These are phyloP conservation scores for Sphagnurus paluster DNA, from an alignment of 1,284 basidiomycete species.

Conservation along the genomic window DNA sequence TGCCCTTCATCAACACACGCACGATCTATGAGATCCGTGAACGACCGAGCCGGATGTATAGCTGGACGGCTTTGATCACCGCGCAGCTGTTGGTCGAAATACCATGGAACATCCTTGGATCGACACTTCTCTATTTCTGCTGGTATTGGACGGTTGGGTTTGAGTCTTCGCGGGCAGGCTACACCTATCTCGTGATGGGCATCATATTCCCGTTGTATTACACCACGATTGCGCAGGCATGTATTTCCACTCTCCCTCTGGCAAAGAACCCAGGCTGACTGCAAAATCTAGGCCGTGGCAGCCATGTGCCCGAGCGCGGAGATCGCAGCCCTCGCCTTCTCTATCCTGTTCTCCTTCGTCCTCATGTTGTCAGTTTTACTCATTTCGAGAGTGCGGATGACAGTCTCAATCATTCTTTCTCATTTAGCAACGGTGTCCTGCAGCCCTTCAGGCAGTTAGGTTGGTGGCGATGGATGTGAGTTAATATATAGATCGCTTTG, in stretches of 20 bases:
- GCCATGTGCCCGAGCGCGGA: slow-evolving; percentile 40
- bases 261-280: too few species aligned
- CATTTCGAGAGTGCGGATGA: too few species aligned
- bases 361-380: slow-evolving; percentile 54
- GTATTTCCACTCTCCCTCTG: too few species aligned
- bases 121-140: slow-evolving; percentile 59
- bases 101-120: slow-evolving; percentile 66
- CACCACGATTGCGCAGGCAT: too few species aligned
- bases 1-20: slow-evolving; percentile 52
- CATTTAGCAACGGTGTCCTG: slow-evolving; percentile 46
- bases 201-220: slow-evolving; percentile 58
- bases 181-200: slow-evolving; percentile 54
- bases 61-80: slow-evolving; percentile 74
- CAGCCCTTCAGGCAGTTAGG: slow-evolving; percentile 59
- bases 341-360: slow-evolving; percentile 60
- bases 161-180: slow-evolving; percentile 51
- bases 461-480: slow-evolving; percentile 61
- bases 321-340: slow-evolving; percentile 52
- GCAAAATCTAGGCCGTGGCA: slow-evolving; percentile 38
- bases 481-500: neutral
- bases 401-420: slow-evolving; percentile 14
- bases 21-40: slow-evolving; percentile 75
- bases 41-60: slow-evolving; percentile 74
- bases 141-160: slow-evolving; percentile 76
- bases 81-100: slow-evolving; percentile 64